Evolutionary conservation across 768 basidiomycete species (phyloP).

Genomic region (Tricholoma sp.): DNA sequence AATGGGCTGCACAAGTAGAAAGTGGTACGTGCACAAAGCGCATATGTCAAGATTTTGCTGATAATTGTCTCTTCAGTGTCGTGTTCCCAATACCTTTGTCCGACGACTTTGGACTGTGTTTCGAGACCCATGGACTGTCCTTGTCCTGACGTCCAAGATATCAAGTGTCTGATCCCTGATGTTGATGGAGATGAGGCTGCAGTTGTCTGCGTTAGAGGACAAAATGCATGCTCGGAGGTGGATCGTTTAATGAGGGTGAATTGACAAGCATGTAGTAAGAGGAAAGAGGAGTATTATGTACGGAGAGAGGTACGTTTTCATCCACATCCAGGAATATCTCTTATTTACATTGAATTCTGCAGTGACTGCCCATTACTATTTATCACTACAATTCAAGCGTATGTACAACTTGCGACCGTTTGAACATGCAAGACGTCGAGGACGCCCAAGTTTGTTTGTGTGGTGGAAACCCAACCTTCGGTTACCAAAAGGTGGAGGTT

Average conservation of each 20-base stretch:
- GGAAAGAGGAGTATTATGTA: constrained; percentile 2
- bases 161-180: constrained; percentile 75
- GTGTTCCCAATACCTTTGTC: constrained; percentile 75
- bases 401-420: neutral
- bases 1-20: constrained; percentile 65
- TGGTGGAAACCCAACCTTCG: neutral
- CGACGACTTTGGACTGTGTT: constrained; percentile 69
- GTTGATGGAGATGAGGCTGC: constrained; percentile 49
- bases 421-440: neutral
- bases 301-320: neutral
- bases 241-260: constrained; percentile 46
- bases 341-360: neutral
- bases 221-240: constrained; percentile 56
- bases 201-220: constrained; percentile 66
- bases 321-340: neutral
- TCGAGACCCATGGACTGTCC: constrained; percentile 61
- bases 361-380: neutral
- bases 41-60: neutral
- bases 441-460: neutral
- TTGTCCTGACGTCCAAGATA: constrained; percentile 70
- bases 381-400: neutral
- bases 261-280: constrained; percentile 25
- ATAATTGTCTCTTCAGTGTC: constrained; percentile 40
- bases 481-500: neutral
- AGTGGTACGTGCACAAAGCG: constrained; percentile 38